These are phyloP conservation scores for Daldinia sp. DNA, from an alignment of 2,329 filamentous ascomycete genomes.

Conservation along the genomic window DNA sequence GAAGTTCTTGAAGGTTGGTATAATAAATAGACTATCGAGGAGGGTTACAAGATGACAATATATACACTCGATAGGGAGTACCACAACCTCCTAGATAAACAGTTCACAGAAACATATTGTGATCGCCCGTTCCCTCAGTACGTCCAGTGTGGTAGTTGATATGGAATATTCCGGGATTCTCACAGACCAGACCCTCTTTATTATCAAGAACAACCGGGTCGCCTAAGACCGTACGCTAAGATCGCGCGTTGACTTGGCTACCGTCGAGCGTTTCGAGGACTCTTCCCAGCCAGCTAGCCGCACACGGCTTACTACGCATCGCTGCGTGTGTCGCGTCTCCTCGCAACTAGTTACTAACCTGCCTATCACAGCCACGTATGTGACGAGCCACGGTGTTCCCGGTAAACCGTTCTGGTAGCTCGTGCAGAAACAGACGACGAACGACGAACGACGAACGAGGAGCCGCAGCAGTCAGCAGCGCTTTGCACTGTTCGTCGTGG, in stretches of 20 bases:
- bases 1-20: constrained; percentile 3
- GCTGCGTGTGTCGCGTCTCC: neutral
- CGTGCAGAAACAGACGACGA: neutral
- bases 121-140: constrained; percentile 26
- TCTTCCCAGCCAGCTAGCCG: constrained; percentile 12
- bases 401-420: neutral
- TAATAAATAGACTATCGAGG: neutral
- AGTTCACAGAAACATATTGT: constrained; percentile 17
- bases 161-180: constrained; percentile 7
- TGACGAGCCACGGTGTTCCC: neutral
- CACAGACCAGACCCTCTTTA: constrained; percentile 12
- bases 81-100: neutral
- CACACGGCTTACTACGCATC: constrained; percentile 1
- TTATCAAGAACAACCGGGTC: constrained; percentile 15
- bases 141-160: constrained; percentile 16
- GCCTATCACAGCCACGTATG: neutral
- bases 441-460: no score
- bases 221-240: no score
- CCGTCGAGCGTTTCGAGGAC: constrained; percentile 30
- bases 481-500: no score
- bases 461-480: neutral
- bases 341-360: neutral
- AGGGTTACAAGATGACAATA: neutral
- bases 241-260: constrained; percentile 30
- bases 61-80: constrained; percentile 9